Evolutionary conservation across 768 basidiomycete species (phyloP).

Genomic region (Pulveroboletus sp.): DNA sequence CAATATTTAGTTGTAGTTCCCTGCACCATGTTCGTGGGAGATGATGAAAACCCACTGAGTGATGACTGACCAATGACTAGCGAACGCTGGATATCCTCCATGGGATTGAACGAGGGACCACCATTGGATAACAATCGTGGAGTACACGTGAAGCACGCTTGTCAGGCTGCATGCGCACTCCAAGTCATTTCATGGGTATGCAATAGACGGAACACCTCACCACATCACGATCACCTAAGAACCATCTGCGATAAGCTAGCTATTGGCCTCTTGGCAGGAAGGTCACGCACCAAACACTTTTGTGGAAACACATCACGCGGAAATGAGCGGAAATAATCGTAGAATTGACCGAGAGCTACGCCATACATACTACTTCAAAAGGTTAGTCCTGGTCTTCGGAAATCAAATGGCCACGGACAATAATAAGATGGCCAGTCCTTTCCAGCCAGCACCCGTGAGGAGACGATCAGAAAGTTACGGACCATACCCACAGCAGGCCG

Average conservation of each 20-base stretch:
- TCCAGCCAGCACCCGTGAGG: not conserved
- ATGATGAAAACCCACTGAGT: not conserved
- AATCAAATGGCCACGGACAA: not conserved
- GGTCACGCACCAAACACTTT: not conserved
- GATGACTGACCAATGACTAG: not conserved
- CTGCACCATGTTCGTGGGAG: not conserved
- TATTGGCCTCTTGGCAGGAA: not conserved
- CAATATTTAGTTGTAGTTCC: not conserved
- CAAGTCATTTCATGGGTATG: not conserved
- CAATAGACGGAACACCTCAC: not conserved
- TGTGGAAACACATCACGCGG: not conserved
- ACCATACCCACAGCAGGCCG: not conserved
- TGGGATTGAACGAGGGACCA: not conserved
- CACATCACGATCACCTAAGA: not conserved
- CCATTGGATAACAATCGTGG: not conserved
- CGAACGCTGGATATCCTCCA: too few relatives aligned
- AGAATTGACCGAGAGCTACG: not conserved
- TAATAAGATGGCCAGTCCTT: not conserved
- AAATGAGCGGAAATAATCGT: not conserved
- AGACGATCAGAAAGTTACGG: not conserved
- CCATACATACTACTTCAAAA: not conserved
- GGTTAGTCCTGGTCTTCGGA: not conserved
- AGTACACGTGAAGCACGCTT: not conserved
- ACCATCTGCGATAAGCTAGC: not conserved
- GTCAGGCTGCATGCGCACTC: not conserved